These are phyloP conservation scores for Phytophthora idaei DNA, from an alignment of 352 stramenopile species.

Conservation along the genomic window DNA sequence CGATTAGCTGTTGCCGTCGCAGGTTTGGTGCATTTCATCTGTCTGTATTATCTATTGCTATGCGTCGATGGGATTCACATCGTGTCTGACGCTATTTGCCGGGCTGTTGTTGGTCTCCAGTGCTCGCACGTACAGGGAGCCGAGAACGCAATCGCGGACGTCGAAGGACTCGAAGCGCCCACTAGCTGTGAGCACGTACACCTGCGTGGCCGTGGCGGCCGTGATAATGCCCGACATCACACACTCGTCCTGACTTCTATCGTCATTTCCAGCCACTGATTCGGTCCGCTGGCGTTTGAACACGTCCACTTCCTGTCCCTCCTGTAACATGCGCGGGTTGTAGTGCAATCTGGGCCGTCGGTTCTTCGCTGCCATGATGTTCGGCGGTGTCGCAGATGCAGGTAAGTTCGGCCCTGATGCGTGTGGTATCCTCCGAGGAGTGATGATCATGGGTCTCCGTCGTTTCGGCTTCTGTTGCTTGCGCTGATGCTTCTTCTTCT, in stretches of 20 bases:
- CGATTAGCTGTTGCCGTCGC: slow-evolving; percentile 14
- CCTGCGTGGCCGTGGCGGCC: slow-evolving; percentile 44
- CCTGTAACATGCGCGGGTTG: slow-evolving; percentile 58
- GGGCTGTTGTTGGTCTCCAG: slow-evolving; percentile 16
- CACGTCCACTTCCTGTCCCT: slow-evolving; percentile 63
- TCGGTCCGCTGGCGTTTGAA: slow-evolving; percentile 26
- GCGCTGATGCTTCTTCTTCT: slow-evolving; percentile 14
- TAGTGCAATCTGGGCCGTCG: slow-evolving; percentile 38
- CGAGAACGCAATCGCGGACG: slow-evolving; percentile 50
- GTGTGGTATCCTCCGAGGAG: slow-evolving; percentile 28
- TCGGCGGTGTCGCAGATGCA: slow-evolving; percentile 13
- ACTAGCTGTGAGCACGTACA: slow-evolving; percentile 48
- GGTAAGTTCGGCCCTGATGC: slow-evolving; percentile 18
- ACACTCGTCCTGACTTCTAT: slow-evolving; percentile 27
- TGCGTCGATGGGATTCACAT: slow-evolving; percentile 1
- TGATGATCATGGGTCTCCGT: slow-evolving; percentile 29
- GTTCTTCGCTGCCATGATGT: slow-evolving; percentile 8
- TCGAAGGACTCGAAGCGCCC: slow-evolving; percentile 51
- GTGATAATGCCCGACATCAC: slow-evolving; percentile 56
- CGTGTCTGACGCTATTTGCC: slow-evolving; percentile 19
- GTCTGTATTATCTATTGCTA: slow-evolving; percentile 29
- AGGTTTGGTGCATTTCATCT: slow-evolving; percentile 15
- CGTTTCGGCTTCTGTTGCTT: slow-evolving; percentile 29
- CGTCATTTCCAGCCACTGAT: background rate
- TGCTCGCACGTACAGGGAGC: slow-evolving; percentile 38